These are phyloP conservation scores for Camellia granthamiana DNA, from an alignment of 148 eudicot genomes.

Conservation along the genomic window DNA sequence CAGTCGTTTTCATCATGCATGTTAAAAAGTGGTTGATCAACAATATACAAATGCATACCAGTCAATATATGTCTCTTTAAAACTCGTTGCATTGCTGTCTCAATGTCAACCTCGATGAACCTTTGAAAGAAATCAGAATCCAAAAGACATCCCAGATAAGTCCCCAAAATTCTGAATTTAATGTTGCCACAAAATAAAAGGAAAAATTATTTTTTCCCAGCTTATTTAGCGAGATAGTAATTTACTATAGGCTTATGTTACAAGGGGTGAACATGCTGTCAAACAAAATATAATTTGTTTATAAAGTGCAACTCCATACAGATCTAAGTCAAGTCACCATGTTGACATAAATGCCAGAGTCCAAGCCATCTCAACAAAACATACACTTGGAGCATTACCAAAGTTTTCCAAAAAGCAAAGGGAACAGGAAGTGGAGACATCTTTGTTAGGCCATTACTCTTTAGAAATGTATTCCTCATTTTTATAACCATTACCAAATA, in stretches of 20 bases:
- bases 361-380: background rate
- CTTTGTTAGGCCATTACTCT: background rate
- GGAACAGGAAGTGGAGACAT: background rate
- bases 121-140: slow-evolving; percentile 26
- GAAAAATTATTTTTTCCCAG: background rate
- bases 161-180: too few relatives aligned
- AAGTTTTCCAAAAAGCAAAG: background rate
- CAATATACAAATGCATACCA: slow-evolving; percentile 38
- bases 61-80: slow-evolving; percentile 74
- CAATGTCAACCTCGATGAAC: slow-evolving; percentile 82
- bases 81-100: slow-evolving; percentile 79
- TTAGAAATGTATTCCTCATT: background rate
- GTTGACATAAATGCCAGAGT: background rate
- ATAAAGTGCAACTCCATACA: background rate
- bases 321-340: background rate
- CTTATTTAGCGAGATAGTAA: background rate
- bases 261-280: too few relatives aligned
- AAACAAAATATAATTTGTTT: background rate
- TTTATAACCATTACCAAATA: background rate
- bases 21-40: background rate
- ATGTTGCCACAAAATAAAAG: background rate
- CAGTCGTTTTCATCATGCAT: background rate
- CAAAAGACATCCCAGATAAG: background rate
- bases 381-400: background rate
- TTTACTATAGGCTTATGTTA: background rate